phyloP scores from a whole-genome alignment of 768 basidiomycete genomes.

The Mycena maculata region DNA sequence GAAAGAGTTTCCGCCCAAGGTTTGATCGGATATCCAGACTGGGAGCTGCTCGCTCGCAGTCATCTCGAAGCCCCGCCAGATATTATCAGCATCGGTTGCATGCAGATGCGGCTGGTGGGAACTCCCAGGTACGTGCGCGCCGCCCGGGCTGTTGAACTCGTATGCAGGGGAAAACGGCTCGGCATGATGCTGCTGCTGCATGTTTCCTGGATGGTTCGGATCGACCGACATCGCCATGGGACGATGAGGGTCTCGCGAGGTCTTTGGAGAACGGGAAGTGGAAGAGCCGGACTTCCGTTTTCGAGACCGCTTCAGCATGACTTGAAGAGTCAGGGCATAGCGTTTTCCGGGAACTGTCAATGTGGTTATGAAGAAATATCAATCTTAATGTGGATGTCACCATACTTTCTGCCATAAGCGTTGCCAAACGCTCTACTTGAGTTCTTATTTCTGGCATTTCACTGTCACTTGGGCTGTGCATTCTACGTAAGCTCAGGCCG shows the following conservation, averaged over 20 bases:
- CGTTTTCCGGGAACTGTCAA: conserved; percentile 89
- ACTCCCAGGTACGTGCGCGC: conserved; percentile 38
- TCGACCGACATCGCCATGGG: conserved; percentile 61
- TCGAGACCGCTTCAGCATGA: conserved; percentile 86
- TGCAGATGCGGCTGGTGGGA: conserved; percentile 40
- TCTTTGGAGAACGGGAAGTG: conserved; percentile 70
- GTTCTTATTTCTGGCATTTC: conserved; percentile 78
- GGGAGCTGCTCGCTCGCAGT: conserved; percentile 81
- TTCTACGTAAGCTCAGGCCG: conserved; percentile 2
- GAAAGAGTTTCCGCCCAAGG: conserved; percentile 79
- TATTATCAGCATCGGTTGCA: conserved; percentile 67
- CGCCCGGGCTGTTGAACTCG: conserved; percentile 54
- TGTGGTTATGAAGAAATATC: neutral
- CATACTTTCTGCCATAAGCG: conserved; percentile 83
- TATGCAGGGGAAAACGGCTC: conserved; percentile 72
- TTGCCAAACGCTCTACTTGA: conserved; percentile 83
- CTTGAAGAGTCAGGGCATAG: conserved; percentile 88
- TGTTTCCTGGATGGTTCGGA: conserved; percentile 41
- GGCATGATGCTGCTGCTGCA: conserved; percentile 53
- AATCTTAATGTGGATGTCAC: conserved; percentile 14
- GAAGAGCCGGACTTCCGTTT: conserved; percentile 66
- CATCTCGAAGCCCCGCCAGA: conserved; percentile 81
- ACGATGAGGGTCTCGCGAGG: conserved; percentile 65
- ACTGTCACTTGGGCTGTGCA: conserved; percentile 81
- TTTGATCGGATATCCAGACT: conserved; percentile 89